Percentiles rank a stretch among this genome's conserved stretches.
These are phyloP conservation scores for Pythium aristosporum DNA, from an alignment of 352 stramenopile genomes.

Conservation along the genomic window DNA sequence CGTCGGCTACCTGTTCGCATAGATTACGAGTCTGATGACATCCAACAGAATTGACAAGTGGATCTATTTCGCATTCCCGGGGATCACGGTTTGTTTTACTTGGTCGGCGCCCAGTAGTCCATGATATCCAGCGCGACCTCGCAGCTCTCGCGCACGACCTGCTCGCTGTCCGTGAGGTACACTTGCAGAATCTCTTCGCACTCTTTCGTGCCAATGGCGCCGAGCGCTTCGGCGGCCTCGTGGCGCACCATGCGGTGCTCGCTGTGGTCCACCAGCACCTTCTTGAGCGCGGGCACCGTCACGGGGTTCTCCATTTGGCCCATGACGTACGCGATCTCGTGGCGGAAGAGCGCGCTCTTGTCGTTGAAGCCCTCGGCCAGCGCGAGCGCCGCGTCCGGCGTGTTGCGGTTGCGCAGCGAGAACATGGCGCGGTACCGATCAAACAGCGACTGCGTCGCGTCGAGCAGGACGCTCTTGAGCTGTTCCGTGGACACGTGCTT, in stretches of 20 bases:
- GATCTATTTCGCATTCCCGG: not conserved
- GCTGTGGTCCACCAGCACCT: slow-evolving; percentile 80
- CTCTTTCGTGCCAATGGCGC: slow-evolving; percentile 92
- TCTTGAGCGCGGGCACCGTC: slow-evolving; percentile 86
- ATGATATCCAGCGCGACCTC: slow-evolving; percentile 96
- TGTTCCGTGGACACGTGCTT: slow-evolving; percentile 67
- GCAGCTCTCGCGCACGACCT: slow-evolving; percentile 95
- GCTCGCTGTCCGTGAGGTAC: slow-evolving; percentile 70
- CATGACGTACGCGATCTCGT: slow-evolving; percentile 94
- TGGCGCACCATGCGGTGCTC: slow-evolving; percentile 98
- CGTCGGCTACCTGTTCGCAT: slow-evolving; percentile 62
- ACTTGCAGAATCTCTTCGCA: slow-evolving; percentile 88
- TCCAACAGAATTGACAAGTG: too few relatives aligned
- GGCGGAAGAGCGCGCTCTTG: slow-evolving; percentile 82
- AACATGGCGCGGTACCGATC: slow-evolving; percentile 98
- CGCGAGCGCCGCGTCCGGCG: slow-evolving; percentile 78
- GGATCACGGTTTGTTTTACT: slow-evolving; percentile 13
- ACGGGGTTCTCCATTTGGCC: slow-evolving; percentile 91
- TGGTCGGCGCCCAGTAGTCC: slow-evolving; percentile 92
- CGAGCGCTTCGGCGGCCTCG: slow-evolving; percentile 96
- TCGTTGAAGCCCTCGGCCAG: slow-evolving; percentile 76
- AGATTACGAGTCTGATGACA: not conserved
- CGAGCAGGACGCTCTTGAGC: slow-evolving; percentile 88
- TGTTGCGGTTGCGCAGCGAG: slow-evolving; percentile 95
- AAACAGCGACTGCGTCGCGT: slow-evolving; percentile 89